Conservation (phyloP, 768 basidiomycete species). For the Lactifluus subvellereus region DNA sequence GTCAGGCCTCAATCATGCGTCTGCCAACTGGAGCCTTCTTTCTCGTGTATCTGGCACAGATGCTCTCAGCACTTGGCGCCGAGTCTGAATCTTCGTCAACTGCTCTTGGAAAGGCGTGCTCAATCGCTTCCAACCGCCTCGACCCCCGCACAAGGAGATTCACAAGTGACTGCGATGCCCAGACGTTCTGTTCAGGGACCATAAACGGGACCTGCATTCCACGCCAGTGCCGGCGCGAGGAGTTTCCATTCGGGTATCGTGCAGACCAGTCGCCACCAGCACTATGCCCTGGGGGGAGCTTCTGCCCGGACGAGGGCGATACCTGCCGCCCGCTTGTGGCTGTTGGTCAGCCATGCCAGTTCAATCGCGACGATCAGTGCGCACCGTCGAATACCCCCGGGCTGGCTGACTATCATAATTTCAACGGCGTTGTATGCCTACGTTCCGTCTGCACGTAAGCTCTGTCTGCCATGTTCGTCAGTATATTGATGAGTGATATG, state of each 20-base stretch:
- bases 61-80: neutral
- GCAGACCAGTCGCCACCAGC: slow-evolving; percentile 7
- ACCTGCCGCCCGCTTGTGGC: slow-evolving; percentile 15
- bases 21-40: neutral
- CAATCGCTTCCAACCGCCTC: slow-evolving; percentile 15
- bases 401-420: slow-evolving; percentile 13
- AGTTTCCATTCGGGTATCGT: slow-evolving; percentile 19
- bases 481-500: neutral
- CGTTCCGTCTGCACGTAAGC: slow-evolving; percentile 22
- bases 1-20: slow-evolving; percentile 2
- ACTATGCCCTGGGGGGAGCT: slow-evolving; percentile 16
- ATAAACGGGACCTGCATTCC: slow-evolving; percentile 20
- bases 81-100: neutral
- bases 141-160: slow-evolving; percentile 22
- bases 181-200: slow-evolving; percentile 19
- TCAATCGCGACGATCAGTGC: slow-evolving; percentile 25
- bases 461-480: neutral
- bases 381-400: slow-evolving; percentile 6
- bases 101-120: slow-evolving; percentile 15
- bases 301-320: slow-evolving; percentile 24
- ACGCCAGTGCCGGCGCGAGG: slow-evolving; percentile 22
- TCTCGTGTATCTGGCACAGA: neutral
- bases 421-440: slow-evolving; percentile 18
- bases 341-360: slow-evolving; percentile 20
- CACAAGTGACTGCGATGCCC: slow-evolving; percentile 20